These are phyloP conservation scores for Cornus controversa DNA, from an alignment of 148 eudicot genomes.

Conservation along the genomic window DNA sequence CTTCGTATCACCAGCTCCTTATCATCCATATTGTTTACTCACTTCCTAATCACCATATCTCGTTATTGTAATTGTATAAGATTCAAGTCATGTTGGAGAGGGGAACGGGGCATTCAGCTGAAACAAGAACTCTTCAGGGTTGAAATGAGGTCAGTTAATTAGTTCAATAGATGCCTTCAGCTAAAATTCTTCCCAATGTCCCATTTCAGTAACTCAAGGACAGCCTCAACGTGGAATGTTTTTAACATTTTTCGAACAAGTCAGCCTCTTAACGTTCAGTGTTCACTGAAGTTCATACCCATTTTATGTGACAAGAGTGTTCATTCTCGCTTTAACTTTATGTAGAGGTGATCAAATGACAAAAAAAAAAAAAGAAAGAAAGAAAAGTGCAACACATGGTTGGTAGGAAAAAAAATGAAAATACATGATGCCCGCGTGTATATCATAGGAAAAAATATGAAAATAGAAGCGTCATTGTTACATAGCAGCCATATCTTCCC, in stretches of 20 bases:
- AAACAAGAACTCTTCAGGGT: background rate
- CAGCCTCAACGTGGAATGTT: background rate
- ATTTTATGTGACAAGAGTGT: too few relatives aligned
- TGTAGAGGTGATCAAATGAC: background rate
- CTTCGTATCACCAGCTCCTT: background rate
- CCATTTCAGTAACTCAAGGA: background rate
- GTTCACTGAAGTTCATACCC: background rate
- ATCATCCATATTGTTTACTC: background rate
- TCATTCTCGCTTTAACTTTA: background rate
- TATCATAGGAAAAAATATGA: background rate
- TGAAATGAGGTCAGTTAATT: background rate
- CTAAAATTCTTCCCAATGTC: background rate
- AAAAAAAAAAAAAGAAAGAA: too few relatives aligned
- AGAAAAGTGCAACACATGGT: background rate
- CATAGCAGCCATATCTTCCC: too few relatives aligned
- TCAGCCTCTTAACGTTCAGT: background rate
- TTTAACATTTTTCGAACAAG: background rate
- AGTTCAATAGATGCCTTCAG: background rate
- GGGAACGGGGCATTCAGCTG: background rate
- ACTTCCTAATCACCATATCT: background rate
- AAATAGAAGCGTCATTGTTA: background rate
- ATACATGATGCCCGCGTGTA: background rate
- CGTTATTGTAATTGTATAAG: background rate
- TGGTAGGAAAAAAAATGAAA: background rate
- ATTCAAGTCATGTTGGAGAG: background rate